These are phyloP conservation scores for Geotrichum australiense DNA, from an alignment of 1,139 yeast genomes.

Conservation along the genomic window DNA sequence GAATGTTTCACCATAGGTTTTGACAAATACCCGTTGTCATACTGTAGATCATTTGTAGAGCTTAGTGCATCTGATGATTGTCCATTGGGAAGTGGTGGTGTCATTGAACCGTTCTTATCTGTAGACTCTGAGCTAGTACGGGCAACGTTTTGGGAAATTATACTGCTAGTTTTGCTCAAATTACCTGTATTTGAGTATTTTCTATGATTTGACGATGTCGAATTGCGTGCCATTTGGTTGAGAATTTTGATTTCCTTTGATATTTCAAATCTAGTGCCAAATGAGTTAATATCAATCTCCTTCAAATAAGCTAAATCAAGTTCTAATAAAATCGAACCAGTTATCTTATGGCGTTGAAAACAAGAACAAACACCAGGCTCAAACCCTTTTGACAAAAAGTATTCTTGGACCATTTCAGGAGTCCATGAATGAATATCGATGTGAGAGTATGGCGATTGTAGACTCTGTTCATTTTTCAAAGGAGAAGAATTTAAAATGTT, in stretches of 20 bases:
- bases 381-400: slow-evolving; percentile 67
- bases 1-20: no score
- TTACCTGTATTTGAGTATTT: slow-evolving; percentile 4
- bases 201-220: slow-evolving; percentile 4
- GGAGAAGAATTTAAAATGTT: slow-evolving; percentile 5
- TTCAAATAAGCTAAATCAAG: slow-evolving; percentile 79
- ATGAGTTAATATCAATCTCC: slow-evolving; percentile 84
- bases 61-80: no score
- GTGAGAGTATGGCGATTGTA: slow-evolving; percentile 19
- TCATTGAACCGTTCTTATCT: slow-evolving; percentile 6
- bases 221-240: slow-evolving; percentile 20
- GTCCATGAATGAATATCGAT: slow-evolving; percentile 50
- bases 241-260: slow-evolving; percentile 81
- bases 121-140: slow-evolving; percentile 5
- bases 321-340: slow-evolving; percentile 78
- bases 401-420: slow-evolving; percentile 75
- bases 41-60: no score
- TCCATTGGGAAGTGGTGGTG: slow-evolving; percentile 15
- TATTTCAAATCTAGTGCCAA: slow-evolving; percentile 92
- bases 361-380: slow-evolving; percentile 66
- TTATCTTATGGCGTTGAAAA: slow-evolving; percentile 80
- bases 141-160: not conserved
- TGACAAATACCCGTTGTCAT: no score
- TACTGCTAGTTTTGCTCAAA: slow-evolving; percentile 10
- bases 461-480: slow-evolving; percentile 4